Evolutionary conservation across 164 flowering plant genomes (phyloP), one percentile per base, ranked within the genome.

Genomic region (Paratinospora sagittata): DNA sequence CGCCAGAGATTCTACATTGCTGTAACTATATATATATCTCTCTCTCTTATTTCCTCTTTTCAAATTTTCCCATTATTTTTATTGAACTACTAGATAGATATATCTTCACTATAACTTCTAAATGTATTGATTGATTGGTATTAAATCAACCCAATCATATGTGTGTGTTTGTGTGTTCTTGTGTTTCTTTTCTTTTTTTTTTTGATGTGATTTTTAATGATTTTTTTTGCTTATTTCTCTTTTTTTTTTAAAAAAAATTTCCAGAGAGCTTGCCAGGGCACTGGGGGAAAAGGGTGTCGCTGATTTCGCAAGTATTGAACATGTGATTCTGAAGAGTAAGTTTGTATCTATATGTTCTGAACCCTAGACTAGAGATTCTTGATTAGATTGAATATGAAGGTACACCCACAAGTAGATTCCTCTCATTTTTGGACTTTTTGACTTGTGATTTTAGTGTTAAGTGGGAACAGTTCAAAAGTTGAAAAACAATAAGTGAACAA

Each of bases 191-290:
- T n/a, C n/a, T n/a, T n/a, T n/a, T n/a, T n/a, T n/a, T n/a, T n/a
- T n/a, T n/a, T n/a, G n/a, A n/a, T n/a, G n/a, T n/a, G n/a, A n/a
- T n/a, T n/a, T n/a, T n/a, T n/a, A n/a, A 12, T 49, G 57, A 49
- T 43, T 10, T 14, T 11, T 19, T 55, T 2, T 55, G 61, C 34
- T 30, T 4, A 52, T 0, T 19, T 11, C 8, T 55, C 2, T 30
- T n/a, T n/a, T n/a, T n/a, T n/a, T 30, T 30, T 30, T 2, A n/a
- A n/a, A n/a, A n/a, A n/a, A 4, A 30, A 30, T 30, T 1, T 41
- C 27, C 94, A 95, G 99, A 26, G 98, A 92, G 58, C 94, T 92
- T 74, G 98, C 97, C n/a, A 86, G 79, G 77, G 87, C 0, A 65
- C 79, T 87, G 77, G 92, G 91, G 68, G 88, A 87, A 27, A 88